Evolutionary conservation across 1,139 yeast genomes (phyloP).

Genomic region (Lipomyces yarrowii): DNA sequence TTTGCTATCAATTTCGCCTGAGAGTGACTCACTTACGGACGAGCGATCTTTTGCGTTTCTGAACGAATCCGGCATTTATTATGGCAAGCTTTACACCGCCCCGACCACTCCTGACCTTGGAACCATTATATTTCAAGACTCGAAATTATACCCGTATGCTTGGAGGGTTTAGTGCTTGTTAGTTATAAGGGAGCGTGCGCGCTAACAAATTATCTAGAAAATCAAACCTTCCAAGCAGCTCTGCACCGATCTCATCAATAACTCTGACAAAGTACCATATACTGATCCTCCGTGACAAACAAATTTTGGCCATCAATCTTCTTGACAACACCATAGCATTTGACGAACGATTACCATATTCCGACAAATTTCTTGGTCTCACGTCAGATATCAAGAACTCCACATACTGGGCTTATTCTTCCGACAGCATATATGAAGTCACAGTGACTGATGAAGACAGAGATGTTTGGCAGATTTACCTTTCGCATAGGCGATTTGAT

Average conservation of each 20-base stretch:
- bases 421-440: conserved; percentile 61
- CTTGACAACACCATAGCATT: conserved; percentile 52
- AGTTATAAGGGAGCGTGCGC: no score
- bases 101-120: conserved; percentile 30
- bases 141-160: conserved; percentile 47
- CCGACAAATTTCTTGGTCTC: conserved; percentile 57
- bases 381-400: conserved; percentile 57
- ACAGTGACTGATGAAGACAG: conserved; percentile 67
- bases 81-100: conserved; percentile 42
- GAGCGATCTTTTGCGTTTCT: conserved; percentile 49
- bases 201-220: conserved; percentile 13
- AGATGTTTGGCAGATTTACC: conserved; percentile 75
- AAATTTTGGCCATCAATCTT: conserved; percentile 51
- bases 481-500: conserved; percentile 63
- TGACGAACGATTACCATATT: conserved; percentile 45
- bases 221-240: conserved; percentile 24
- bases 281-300: conserved; percentile 50
- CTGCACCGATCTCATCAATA: conserved; percentile 43
- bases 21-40: conserved; percentile 31
- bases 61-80: conserved; percentile 50
- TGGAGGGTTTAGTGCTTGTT: background rate
- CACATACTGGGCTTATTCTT: conserved; percentile 65
- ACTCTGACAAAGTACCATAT: conserved; percentile 58
- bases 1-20: conserved; percentile 23
- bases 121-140: conserved; percentile 37